These are phyloP conservation scores for Candida peoriensis DNA, from an alignment of 805 yeast species.

Conservation along the genomic window DNA sequence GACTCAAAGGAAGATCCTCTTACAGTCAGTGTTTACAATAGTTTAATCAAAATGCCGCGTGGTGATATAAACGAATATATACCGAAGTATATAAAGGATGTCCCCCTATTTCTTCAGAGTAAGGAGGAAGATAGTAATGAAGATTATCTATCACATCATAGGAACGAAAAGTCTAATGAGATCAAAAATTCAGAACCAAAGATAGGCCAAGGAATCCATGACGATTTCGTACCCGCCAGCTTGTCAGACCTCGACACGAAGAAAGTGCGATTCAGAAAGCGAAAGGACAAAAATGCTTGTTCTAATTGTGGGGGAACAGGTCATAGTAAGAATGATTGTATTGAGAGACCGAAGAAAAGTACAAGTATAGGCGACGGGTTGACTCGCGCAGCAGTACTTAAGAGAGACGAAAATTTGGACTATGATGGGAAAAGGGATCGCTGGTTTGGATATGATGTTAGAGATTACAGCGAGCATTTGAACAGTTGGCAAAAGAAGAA, in stretches of 20 bases:
- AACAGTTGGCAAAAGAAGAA: slow-evolving; percentile 40
- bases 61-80: slow-evolving; percentile 36
- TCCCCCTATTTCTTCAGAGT: slow-evolving; percentile 36
- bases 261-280: slow-evolving; percentile 1
- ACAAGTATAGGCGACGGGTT: slow-evolving; percentile 6
- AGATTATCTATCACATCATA: slow-evolving; percentile 57
- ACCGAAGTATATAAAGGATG: slow-evolving; percentile 34
- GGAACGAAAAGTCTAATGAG: slow-evolving; percentile 25
- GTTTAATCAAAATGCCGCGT: too few relatives aligned
- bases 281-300: slow-evolving; percentile 36
- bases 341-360: slow-evolving; percentile 44
- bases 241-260: too few relatives aligned
- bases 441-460: slow-evolving; percentile 65
- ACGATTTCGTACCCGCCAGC: too few relatives aligned
- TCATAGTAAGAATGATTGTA: slow-evolving; percentile 49
- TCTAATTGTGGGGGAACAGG: slow-evolving; percentile 50
- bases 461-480: slow-evolving; percentile 52
- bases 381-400: slow-evolving; percentile 8
- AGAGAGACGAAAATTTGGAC: slow-evolving; percentile 22
- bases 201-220: slow-evolving; percentile 52
- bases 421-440: slow-evolving; percentile 26
- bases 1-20: too few relatives aligned
- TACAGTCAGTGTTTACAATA: too few relatives aligned
- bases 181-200: slow-evolving; percentile 43
- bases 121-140: slow-evolving; percentile 12